Conservation (phyloP, 2,329 filamentous ascomycete species). For the Lecanoromycetidae sp. region DNA sequence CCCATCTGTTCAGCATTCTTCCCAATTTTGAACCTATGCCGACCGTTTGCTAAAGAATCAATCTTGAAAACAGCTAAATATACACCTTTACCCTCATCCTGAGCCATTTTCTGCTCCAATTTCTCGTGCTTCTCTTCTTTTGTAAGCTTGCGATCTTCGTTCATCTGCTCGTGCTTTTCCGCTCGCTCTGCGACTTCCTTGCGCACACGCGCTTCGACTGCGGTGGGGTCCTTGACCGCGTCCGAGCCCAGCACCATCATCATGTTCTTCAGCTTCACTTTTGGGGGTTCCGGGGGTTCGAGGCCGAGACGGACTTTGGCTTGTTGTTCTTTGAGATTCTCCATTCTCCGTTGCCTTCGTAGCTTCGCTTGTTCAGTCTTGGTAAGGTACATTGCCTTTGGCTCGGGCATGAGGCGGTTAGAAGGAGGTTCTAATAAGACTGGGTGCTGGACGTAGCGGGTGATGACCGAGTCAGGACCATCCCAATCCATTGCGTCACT, state of each 20-base stretch:
- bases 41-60: conserved; percentile 75
- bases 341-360: conserved; percentile 78
- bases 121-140: conserved; percentile 84
- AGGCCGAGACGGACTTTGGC: conserved; percentile 89
- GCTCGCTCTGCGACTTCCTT: conserved; percentile 80
- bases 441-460: conserved; percentile 83
- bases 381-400: conserved; percentile 88
- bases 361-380: conserved; percentile 83
- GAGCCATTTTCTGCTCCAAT: conserved; percentile 66
- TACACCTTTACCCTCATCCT: conserved; percentile 77
- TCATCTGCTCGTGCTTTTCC: conserved; percentile 62
- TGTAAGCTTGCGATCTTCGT: conserved; percentile 75
- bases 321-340: conserved; percentile 88
- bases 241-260: conserved; percentile 94
- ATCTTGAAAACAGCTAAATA: conserved; percentile 82
- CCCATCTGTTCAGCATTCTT: conserved; percentile 83
- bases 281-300: conserved; percentile 62
- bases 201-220: conserved; percentile 88
- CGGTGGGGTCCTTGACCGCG: conserved; percentile 90
- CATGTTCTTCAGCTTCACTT: conserved; percentile 93
- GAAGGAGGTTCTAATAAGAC: conserved; percentile 83
- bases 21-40: conserved; percentile 85
- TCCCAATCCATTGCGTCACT: conserved; percentile 43
- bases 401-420: conserved; percentile 63
- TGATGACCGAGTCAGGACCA: conserved; percentile 76